phyloP scores from a whole-genome alignment of 176 grass and related monocot genomes.

The Themeda triandra region DNA sequence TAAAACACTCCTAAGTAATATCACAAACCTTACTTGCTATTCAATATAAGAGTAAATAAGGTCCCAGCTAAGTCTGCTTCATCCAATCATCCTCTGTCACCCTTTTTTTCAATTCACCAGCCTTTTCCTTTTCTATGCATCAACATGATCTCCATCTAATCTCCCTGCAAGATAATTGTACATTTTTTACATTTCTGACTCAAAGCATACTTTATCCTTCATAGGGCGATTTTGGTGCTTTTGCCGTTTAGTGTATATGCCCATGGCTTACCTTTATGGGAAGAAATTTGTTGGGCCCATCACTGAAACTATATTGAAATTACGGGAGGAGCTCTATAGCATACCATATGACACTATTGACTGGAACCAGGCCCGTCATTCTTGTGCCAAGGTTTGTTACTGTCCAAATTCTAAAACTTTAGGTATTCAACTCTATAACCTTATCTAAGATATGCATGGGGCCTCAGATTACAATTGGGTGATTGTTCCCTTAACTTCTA shows the following conservation, averaged over 20 bases:
- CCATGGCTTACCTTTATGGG: slow-evolving; percentile 59
- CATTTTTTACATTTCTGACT: background rate
- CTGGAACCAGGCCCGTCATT: slow-evolving; percentile 37
- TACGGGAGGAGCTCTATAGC: slow-evolving; percentile 27
- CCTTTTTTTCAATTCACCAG: background rate
- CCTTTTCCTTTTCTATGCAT: background rate
- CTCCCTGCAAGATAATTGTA: background rate
- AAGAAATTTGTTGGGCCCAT: slow-evolving; percentile 56
- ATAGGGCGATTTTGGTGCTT: slow-evolving; percentile 56
- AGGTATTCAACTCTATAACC: background rate
- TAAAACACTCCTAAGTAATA: background rate
- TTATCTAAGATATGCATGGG: background rate
- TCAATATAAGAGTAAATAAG: background rate
- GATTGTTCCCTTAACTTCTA: too few species aligned
- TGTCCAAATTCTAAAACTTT: background rate
- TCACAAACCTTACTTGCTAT: background rate
- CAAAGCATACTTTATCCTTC: background rate
- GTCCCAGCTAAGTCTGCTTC: background rate
- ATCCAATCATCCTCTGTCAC: background rate
- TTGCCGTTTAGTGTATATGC: slow-evolving; percentile 41
- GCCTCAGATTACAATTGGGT: too few species aligned
- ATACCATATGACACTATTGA: slow-evolving; percentile 37
- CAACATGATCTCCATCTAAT: background rate
- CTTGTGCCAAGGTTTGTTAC: slow-evolving; percentile 50
- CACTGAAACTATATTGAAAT: slow-evolving; percentile 30